Conservation (phyloP, 2,329 filamentous ascomycete species). For the Ascocoryne sarcoides region DNA sequence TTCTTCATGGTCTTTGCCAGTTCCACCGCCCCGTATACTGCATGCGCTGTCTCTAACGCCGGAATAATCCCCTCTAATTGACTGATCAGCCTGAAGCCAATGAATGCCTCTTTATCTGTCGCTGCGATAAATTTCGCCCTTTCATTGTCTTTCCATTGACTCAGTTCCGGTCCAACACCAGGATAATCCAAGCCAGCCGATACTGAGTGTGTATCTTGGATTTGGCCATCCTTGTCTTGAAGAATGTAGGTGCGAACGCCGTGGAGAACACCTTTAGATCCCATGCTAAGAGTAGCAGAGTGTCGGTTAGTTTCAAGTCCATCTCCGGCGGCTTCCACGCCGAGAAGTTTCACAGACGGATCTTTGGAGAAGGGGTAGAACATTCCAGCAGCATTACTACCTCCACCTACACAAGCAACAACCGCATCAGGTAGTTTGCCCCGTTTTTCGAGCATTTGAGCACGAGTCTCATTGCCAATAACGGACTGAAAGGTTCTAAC, state of each 20-base stretch:
- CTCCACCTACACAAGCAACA: conserved; percentile 92
- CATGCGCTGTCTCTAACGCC: conserved; percentile 87
- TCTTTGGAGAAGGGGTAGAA: conserved; percentile 94
- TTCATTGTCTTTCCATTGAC: conserved; percentile 82
- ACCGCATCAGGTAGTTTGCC: conserved; percentile 92
- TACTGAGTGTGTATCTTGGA: conserved; percentile 89
- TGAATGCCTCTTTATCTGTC: conserved; percentile 83
- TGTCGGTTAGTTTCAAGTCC: conserved; percentile 80
- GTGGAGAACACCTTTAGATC: conserved; percentile 86
- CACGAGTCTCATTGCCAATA: conserved; percentile 89
- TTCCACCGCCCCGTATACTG: conserved; percentile 80
- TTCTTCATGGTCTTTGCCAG: conserved; percentile 87
- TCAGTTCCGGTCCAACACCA: conserved; percentile 87
- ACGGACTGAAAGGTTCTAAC: conserved; percentile 96
- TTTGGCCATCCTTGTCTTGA: conserved; percentile 87
- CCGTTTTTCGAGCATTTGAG: conserved; percentile 75
- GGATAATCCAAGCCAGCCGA: conserved; percentile 96
- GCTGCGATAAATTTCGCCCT: conserved; percentile 84
- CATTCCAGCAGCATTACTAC: conserved; percentile 94
- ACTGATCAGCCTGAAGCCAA: conserved; percentile 75
- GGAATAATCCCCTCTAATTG: conserved; percentile 96
- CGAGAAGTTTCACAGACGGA: conserved; percentile 74
- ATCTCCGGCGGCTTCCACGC: conserved; percentile 92
- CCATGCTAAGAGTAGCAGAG: conserved; percentile 78
- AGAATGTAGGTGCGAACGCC: conserved; percentile 94